Conservation (phyloP, 2,329 filamentous ascomycete genomes). For the Neofusicoccum sp. region DNA sequence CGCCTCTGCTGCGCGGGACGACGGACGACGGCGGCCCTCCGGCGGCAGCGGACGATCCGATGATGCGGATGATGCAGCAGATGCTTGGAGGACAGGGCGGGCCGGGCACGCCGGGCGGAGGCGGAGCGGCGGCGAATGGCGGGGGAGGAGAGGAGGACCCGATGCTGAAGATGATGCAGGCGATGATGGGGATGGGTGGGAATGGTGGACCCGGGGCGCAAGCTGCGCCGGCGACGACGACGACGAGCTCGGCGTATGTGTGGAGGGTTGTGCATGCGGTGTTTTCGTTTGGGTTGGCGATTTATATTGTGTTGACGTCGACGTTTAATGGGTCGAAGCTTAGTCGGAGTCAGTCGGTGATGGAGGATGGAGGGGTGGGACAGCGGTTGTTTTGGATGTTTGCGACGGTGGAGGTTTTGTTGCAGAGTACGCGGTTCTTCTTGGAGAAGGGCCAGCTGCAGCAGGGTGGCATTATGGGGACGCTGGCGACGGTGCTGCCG, state of each 20-base stretch:
- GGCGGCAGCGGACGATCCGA: conserved; percentile 54
- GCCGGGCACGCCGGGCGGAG: conserved; percentile 29
- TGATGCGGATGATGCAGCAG: conserved; percentile 74
- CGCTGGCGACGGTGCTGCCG: conserved; percentile 64
- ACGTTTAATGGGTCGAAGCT: conserved; percentile 66
- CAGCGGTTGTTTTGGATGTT: conserved; percentile 75
- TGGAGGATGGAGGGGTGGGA: conserved; percentile 36
- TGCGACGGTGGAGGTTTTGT: conserved; percentile 69
- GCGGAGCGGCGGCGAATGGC: conserved; percentile 18
- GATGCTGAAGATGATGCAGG: conserved; percentile 16
- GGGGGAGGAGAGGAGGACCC: background rate
- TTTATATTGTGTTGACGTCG: conserved; percentile 68
- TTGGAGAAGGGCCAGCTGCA: conserved; percentile 61
- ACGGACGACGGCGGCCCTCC: conserved; percentile 26
- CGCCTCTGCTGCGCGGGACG: conserved; percentile 23
- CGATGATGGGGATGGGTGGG: conserved; percentile 44
- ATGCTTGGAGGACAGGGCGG: conserved; percentile 56
- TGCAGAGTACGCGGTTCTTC: conserved; percentile 70
- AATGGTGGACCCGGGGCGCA: conserved; percentile 25
- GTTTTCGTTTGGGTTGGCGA: conserved; percentile 66
- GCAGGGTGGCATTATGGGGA: conserved; percentile 63
- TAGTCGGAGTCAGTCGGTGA: conserved; percentile 46
- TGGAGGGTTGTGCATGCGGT: conserved; percentile 75
- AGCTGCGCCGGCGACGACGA: conserved; percentile 35
- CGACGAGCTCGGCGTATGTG: conserved; percentile 50